Evolutionary conservation across 192 early-diverging fungal genomes (phyloP).

Genomic region (Gamsiella multidivaricata): DNA sequence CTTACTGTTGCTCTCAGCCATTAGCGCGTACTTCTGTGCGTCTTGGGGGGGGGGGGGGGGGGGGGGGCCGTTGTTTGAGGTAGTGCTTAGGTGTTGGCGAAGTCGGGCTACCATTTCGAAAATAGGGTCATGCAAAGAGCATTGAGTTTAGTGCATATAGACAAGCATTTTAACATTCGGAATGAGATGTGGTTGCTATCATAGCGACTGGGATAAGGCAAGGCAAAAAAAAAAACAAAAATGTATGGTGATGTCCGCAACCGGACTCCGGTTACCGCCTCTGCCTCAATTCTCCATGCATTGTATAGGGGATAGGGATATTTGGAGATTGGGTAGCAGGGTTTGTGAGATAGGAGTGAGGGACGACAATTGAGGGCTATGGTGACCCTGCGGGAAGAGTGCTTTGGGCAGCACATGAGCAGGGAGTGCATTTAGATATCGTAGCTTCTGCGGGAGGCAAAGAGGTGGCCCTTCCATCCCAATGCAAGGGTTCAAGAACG

Average conservation of each 20-base stretch:
- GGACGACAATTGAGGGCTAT: neutral
- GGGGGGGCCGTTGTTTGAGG: neutral
- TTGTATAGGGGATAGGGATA: constrained; percentile 11
- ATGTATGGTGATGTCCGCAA: no score
- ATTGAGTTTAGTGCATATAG: no score
- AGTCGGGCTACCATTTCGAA: neutral
- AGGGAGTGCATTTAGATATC: no score
- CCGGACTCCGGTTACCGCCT: no score
- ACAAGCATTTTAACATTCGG: no score
- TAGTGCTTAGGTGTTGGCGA: neutral
- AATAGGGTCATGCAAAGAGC: neutral
- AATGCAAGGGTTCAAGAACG: neutral
- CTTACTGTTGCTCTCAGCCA: constrained; percentile 37
- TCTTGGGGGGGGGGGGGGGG: neutral
- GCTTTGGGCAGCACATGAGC: no score
- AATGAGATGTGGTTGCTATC: no score
- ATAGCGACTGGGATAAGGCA: no score
- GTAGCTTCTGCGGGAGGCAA: no score
- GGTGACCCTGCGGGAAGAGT: no score
- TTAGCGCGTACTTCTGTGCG: constrained; percentile 7
- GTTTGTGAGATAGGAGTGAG: neutral
- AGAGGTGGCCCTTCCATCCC: neutral
- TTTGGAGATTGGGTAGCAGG: neutral
- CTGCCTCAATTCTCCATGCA: neutral
- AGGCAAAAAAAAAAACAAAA: no score